Percentiles rank a stretch among this genome's conserved stretches.
Conservation (phyloP, 768 basidiomycete genomes). For the Clitopilus hobsonii region DNA sequence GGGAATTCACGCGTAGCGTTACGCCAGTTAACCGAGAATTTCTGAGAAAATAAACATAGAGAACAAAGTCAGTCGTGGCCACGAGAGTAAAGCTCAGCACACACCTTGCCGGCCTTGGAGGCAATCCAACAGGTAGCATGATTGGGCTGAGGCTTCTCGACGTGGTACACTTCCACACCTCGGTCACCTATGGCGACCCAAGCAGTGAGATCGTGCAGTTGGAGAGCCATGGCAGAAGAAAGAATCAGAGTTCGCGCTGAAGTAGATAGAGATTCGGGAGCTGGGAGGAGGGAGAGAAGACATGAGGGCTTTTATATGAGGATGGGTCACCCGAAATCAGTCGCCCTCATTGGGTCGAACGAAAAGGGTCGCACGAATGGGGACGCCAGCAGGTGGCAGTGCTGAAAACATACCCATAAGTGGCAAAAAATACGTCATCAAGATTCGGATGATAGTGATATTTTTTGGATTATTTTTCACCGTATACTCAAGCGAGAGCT, state of each 20-base stretch:
- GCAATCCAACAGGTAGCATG: conserved; percentile 16
- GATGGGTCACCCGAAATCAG: too few species aligned
- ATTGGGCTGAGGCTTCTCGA: conserved; percentile 3
- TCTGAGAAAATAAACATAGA: conserved; percentile 9
- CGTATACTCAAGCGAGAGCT: too few species aligned
- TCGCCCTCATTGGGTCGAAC: too few species aligned
- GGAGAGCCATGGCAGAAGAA: not conserved
- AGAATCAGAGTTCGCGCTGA: not conserved
- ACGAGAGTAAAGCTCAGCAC: not conserved
- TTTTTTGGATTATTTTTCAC: too few species aligned
- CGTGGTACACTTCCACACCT: conserved; percentile 8
- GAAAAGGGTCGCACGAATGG: too few species aligned
- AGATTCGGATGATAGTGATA: too few species aligned
- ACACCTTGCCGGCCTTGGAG: conserved; percentile 17
- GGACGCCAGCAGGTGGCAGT: too few species aligned
- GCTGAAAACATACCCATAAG: too few species aligned
- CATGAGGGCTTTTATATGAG: too few species aligned
- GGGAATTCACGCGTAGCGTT: conserved; percentile 12
- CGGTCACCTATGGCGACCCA: conserved; percentile 17
- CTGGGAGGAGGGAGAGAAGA: not conserved
- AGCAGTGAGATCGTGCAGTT: conserved; percentile 8
- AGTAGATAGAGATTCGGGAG: too few species aligned
- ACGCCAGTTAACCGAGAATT: conserved; percentile 20
- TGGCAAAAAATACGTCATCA: too few species aligned
- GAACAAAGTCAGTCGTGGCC: not conserved